phyloP scores from a whole-genome alignment of 1,284 basidiomycete genomes.

The Marasmius sp. region DNA sequence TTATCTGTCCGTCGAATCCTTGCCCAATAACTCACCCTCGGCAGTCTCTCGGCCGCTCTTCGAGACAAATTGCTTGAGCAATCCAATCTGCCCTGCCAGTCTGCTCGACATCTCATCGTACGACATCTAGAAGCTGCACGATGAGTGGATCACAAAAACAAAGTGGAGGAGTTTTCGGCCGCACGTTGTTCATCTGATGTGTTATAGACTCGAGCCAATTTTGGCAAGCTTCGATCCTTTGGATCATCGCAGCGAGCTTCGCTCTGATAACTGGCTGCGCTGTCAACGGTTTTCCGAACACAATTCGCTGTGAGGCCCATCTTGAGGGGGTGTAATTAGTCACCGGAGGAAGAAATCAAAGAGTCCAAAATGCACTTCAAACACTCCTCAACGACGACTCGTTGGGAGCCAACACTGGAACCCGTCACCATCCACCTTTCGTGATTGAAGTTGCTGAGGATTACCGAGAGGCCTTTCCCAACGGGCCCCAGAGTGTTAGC shows the following conservation, averaged over 20 bases:
- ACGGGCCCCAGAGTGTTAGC: slow-evolving; percentile 86
- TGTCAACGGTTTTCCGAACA: slow-evolving; percentile 88
- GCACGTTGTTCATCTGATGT: slow-evolving; percentile 89
- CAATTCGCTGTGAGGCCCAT: slow-evolving; percentile 82
- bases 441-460: slow-evolving; percentile 84
- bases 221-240: slow-evolving; percentile 85
- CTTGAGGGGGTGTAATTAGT: slow-evolving; percentile 30
- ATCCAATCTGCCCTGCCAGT: slow-evolving; percentile 71
- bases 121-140: slow-evolving; percentile 51
- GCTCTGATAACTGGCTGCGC: slow-evolving; percentile 89
- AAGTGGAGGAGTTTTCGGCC: slow-evolving; percentile 19
- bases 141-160: background rate
- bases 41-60: slow-evolving; percentile 70
- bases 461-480: slow-evolving; percentile 84
- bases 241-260: slow-evolving; percentile 88
- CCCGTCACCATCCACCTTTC: slow-evolving; percentile 86
- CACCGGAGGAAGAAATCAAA: background rate
- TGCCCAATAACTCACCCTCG: slow-evolving; percentile 38
- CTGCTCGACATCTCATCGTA: slow-evolving; percentile 81
- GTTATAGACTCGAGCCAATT: slow-evolving; percentile 90
- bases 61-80: slow-evolving; percentile 74
- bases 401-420: slow-evolving; percentile 69
- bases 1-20: background rate
- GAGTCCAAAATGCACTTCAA: slow-evolving; percentile 50
- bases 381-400: slow-evolving; percentile 76